Percentiles rank a stretch among this genome's conserved stretches.
Conservation (phyloP, 164 flowering plant genomes). For the Dillenia suffruticosa region DNA sequence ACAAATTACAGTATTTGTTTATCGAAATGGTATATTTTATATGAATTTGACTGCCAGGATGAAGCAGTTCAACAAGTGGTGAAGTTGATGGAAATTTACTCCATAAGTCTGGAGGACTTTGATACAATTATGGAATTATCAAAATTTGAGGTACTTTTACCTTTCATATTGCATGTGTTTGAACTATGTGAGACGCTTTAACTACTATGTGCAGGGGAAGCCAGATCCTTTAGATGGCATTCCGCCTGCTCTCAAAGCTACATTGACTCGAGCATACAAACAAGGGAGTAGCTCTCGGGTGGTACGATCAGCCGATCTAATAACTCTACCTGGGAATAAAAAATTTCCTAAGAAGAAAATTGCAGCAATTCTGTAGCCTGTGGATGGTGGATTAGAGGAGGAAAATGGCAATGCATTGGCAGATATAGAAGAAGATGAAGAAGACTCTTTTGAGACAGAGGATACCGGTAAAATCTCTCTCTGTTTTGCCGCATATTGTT, state of each 20-base stretch:
- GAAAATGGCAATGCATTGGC: slow-evolving; percentile 34
- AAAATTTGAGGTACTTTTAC: slow-evolving; percentile 65
- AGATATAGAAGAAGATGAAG: slow-evolving; percentile 74
- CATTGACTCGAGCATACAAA: slow-evolving; percentile 83
- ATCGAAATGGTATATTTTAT: not conserved
- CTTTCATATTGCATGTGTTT: not conserved
- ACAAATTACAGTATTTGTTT: not conserved
- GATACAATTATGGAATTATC: slow-evolving; percentile 79
- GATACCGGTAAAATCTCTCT: slow-evolving; percentile 31
- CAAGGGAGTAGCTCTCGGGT: slow-evolving; percentile 66
- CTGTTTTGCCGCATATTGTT: not conserved
- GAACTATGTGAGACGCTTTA: not conserved
- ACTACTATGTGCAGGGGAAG: slow-evolving; percentile 46
- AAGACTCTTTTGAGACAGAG: slow-evolving; percentile 68
- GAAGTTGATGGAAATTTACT: slow-evolving; percentile 85
- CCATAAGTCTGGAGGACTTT: slow-evolving; percentile 85
- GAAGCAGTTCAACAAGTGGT: slow-evolving; percentile 82
- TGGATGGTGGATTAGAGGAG: slow-evolving; percentile 37
- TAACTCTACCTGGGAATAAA: slow-evolving; percentile 80
- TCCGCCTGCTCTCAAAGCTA: slow-evolving; percentile 77
- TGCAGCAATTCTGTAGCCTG: slow-evolving; percentile 84
- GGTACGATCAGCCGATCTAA: slow-evolving; percentile 73
- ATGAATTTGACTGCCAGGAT: slow-evolving; percentile 45
- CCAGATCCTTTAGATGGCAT: slow-evolving; percentile 79
- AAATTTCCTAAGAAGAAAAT: slow-evolving; percentile 86